These are phyloP conservation scores for Termitomyces sp. DNA, from an alignment of 768 basidiomycete genomes.

Conservation along the genomic window DNA sequence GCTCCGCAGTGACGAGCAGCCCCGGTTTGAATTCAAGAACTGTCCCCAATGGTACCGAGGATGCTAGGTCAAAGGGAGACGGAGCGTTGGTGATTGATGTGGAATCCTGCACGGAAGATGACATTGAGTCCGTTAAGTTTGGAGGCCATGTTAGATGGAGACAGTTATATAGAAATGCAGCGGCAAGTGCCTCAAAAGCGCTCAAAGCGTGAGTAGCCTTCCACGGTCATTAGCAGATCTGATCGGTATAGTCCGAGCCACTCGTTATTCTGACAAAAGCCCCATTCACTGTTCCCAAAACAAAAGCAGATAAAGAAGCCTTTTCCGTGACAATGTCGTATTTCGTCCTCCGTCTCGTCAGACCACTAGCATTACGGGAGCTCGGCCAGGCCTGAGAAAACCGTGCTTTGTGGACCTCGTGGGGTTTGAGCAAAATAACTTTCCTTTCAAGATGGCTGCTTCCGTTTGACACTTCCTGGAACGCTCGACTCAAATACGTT, in stretches of 20 bases:
- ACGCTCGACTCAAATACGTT: neutral
- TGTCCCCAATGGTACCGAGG: constrained; percentile 10
- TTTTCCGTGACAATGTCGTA: neutral
- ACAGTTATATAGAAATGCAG: constrained; percentile 2
- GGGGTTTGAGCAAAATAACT: neutral
- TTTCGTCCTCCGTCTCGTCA: neutral
- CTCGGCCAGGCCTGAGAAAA: neutral
- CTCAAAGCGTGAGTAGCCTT: neutral
- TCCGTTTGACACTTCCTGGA: neutral
- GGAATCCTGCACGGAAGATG: neutral
- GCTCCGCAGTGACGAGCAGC: constrained; percentile 40
- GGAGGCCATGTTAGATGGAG: constrained; percentile 4
- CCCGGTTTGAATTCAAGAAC: constrained; percentile 32
- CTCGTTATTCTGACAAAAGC: neutral
- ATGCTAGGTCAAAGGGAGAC: neutral
- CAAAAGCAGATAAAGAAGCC: neutral
- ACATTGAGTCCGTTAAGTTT: constrained; percentile 2
- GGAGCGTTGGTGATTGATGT: neutral
- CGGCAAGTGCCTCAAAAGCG: constrained; percentile 7
- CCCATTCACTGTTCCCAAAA: neutral
- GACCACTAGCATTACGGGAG: neutral
- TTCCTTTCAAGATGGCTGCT: neutral
- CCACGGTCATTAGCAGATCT: constrained; percentile 1
- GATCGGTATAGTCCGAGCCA: constrained; percentile 4
- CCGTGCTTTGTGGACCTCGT: neutral